Base-by-base conservation (phyloP, 306 rosid species). In the Begonia fuchsioides region DNA sequence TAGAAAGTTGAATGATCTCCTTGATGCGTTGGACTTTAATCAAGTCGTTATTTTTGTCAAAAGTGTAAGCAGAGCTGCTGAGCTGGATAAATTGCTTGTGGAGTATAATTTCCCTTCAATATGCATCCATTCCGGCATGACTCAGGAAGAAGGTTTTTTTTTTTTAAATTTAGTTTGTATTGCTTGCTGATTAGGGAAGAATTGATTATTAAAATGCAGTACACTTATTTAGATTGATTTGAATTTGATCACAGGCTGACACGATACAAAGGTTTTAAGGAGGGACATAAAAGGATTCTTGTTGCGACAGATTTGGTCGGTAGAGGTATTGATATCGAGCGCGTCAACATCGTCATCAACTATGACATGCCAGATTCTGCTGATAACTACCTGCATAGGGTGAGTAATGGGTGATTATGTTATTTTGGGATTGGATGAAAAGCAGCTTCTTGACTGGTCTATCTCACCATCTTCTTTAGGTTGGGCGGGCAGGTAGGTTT, bases 291-390 rank as follows among this genome's bases (percentile, higher is more conserved):
- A 39, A 74, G 98, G 75, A 92, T 92, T 79, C 94, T 92, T 1
- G 98, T 85, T 12, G 98, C 98, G 12, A 92, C 98, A 6, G 98
- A 92, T 74, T 79, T 92, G 74, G 96, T 92, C 49, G 98, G 98
- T 11, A 74, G 98, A 60, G 98, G 98, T 13, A 92, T 92, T 10
- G 98, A 92, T 67, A 92, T 92, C 38, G 98, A 92, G 43, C 98
- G 98, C 17, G 96, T 92, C 26, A 92, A 92, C 65, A 92, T 92
- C 12, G 98, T 92, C 35, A 92, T 92, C 59, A 92, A 92, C 52
- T 92, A 92, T 66, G 98, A 90, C 65, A 92, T 92, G 98, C 98
- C 98, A 32, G 98, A 92, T 64, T 85, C 98, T 11, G 98, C 98
- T 3, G 98, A 92, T 68, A 92, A 96, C 4, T 92, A 92, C 54